These are phyloP conservation scores for Asterionellopsis glacialis DNA, from an alignment of 108 stramenopile genomes.

Conservation along the genomic window DNA sequence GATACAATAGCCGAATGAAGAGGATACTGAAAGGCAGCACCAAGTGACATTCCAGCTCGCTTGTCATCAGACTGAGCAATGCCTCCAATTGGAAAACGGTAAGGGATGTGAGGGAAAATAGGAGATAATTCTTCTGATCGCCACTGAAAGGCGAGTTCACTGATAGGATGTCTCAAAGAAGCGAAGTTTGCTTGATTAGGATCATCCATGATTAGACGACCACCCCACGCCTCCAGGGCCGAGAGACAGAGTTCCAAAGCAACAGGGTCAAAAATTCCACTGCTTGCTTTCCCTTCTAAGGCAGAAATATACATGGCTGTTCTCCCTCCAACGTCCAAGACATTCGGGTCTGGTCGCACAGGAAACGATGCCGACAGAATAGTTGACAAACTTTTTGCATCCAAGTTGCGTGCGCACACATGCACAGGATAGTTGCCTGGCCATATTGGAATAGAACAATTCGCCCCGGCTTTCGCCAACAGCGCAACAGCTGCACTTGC, in stretches of 20 bases:
- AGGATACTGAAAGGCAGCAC: slow-evolving; percentile 62
- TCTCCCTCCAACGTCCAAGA: slow-evolving; percentile 48
- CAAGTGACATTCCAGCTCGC: slow-evolving; percentile 38
- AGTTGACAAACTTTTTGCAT: slow-evolving; percentile 51
- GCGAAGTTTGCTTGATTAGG: slow-evolving; percentile 17
- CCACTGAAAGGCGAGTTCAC: slow-evolving; percentile 34
- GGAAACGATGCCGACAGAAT: slow-evolving; percentile 43
- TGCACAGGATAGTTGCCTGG: slow-evolving; percentile 47
- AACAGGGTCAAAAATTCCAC: slow-evolving; percentile 22
- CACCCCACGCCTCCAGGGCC: slow-evolving; percentile 61
- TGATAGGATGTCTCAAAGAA: slow-evolving; percentile 37
- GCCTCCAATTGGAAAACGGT: slow-evolving; percentile 45
- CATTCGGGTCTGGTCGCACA: slow-evolving; percentile 58
- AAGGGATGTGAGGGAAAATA: slow-evolving; percentile 33
- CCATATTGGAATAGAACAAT: slow-evolving; percentile 29
- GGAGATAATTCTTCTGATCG: slow-evolving; percentile 39
- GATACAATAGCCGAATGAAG: slow-evolving; percentile 59
- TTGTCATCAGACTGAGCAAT: slow-evolving; percentile 4
- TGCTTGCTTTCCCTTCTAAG: slow-evolving; percentile 41
- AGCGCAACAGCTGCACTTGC: slow-evolving; percentile 43
- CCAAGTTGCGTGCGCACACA: slow-evolving; percentile 49
- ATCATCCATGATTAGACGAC: slow-evolving; percentile 26
- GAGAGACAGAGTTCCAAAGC: slow-evolving; percentile 56
- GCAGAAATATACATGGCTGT: slow-evolving; percentile 73
- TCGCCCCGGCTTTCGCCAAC: slow-evolving; percentile 66